phyloP scores from a whole-genome alignment of 345 rosid genomes.

The Lumnitzera littorea region DNA sequence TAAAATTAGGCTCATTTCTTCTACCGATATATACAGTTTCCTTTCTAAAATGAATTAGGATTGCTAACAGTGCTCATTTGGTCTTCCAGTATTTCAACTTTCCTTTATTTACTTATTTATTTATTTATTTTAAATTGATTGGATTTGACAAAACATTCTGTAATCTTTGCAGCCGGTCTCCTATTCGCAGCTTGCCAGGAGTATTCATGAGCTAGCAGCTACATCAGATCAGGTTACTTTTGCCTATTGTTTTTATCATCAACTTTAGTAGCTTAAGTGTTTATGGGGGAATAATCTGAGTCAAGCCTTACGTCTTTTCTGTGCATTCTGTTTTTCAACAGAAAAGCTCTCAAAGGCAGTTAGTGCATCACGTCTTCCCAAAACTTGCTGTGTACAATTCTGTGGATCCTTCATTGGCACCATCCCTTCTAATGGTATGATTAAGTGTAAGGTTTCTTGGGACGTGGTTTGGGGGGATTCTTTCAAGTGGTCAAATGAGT shows the following conservation, averaged over 20 bases:
- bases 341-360: conserved; percentile 92
- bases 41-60: no score
- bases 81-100: no score
- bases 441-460: neutral
- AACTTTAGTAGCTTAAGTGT: conserved; percentile 5
- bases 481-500: neutral
- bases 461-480: neutral
- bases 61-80: no score
- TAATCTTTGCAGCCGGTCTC: conserved; percentile 76
- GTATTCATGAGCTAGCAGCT: conserved; percentile 96
- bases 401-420: conserved; percentile 96
- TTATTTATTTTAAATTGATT: neutral
- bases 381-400: conserved; percentile 98
- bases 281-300: neutral
- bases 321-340: conserved; percentile 17
- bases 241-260: neutral
- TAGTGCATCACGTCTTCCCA: conserved; percentile 88
- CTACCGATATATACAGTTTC: no score
- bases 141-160: neutral
- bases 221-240: conserved; percentile 77
- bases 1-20: no score
- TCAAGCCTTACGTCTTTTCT: conserved; percentile 9
- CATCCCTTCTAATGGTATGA: conserved; percentile 97
- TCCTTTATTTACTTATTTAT: neutral
- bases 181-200: conserved; percentile 96